Percentiles rank a stretch among this genome's conserved stretches.
These are phyloP conservation scores for Lentinula guzmanii DNA, from an alignment of 768 basidiomycete species.

Conservation along the genomic window DNA sequence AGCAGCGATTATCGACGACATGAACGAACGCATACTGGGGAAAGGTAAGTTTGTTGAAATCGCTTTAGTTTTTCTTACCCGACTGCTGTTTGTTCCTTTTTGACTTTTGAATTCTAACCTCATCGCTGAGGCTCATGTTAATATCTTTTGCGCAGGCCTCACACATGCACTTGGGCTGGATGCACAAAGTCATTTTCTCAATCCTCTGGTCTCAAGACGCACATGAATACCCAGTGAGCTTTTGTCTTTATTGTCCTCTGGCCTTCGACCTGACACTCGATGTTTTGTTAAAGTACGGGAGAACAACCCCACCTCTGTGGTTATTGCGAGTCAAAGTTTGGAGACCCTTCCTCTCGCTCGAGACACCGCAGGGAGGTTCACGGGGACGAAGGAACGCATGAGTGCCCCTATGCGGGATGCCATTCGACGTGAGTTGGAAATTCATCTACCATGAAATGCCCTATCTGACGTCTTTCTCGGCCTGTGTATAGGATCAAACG, in stretches of 20 bases:
- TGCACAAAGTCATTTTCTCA: conserved; percentile 59
- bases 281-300: conserved; percentile 32
- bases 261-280: background rate
- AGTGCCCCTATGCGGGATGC: conserved; percentile 41
- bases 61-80: background rate
- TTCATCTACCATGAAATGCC: background rate
- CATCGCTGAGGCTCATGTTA: background rate
- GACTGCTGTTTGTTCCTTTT: no score
- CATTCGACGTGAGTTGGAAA: conserved; percentile 33
- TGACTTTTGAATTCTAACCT: no score
- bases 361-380: conserved; percentile 65
- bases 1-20: conserved; percentile 62
- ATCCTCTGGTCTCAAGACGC: conserved; percentile 54
- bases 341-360: conserved; percentile 64
- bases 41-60: conserved; percentile 32
- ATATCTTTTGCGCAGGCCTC: conserved; percentile 31
- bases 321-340: conserved; percentile 46
- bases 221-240: conserved; percentile 61
- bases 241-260: background rate
- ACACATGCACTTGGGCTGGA: conserved; percentile 31
- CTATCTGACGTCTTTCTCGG: conserved; percentile 5
- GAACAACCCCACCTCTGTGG: conserved; percentile 49
- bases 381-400: conserved; percentile 30
- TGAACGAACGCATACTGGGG: conserved; percentile 37
- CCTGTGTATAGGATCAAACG: conserved; percentile 51